phyloP scores from a whole-genome alignment of 257 asterid genomes.

The Craterostigma plantagineum region DNA sequence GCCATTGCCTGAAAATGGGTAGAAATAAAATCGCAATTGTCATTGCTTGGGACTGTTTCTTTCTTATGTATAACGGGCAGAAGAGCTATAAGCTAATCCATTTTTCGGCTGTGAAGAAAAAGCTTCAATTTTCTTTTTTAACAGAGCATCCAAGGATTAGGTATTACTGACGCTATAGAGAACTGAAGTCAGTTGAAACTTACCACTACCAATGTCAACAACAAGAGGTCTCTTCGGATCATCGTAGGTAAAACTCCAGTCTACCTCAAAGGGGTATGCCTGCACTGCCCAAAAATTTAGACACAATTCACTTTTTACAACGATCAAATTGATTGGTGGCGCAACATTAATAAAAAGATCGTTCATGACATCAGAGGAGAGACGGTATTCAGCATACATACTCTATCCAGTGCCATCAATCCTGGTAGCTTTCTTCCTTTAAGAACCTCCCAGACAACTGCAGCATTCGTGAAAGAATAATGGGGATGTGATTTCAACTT shows the following conservation, averaged over 20 bases:
- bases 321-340: too few relatives aligned
- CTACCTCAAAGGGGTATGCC: slow-evolving; percentile 60
- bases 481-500: slow-evolving; percentile 1
- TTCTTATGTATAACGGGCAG: too few relatives aligned
- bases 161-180: not conserved
- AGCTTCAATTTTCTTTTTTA: too few relatives aligned
- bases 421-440: slow-evolving; percentile 88
- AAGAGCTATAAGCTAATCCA: too few relatives aligned
- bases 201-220: slow-evolving; percentile 94
- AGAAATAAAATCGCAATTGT: not conserved
- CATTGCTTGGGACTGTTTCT: too few relatives aligned
- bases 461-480: slow-evolving; percentile 32
- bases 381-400: slow-evolving; percentile 18
- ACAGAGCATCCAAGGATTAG: not conserved
- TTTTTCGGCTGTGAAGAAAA: too few relatives aligned
- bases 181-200: slow-evolving; percentile 7
- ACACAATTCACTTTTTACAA: not conserved
- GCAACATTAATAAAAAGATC: not conserved
- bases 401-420: slow-evolving; percentile 79
- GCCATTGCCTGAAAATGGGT: slow-evolving; percentile 59
- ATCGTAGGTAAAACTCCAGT: slow-evolving; percentile 42
- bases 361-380: slow-evolving; percentile 1
- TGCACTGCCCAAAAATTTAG: slow-evolving; percentile 17
- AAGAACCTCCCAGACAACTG: slow-evolving; percentile 75
- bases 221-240: slow-evolving; percentile 55